phyloP scores from a whole-genome alignment of 331 rosid genomes.

The Erythrophleum ivorense region DNA sequence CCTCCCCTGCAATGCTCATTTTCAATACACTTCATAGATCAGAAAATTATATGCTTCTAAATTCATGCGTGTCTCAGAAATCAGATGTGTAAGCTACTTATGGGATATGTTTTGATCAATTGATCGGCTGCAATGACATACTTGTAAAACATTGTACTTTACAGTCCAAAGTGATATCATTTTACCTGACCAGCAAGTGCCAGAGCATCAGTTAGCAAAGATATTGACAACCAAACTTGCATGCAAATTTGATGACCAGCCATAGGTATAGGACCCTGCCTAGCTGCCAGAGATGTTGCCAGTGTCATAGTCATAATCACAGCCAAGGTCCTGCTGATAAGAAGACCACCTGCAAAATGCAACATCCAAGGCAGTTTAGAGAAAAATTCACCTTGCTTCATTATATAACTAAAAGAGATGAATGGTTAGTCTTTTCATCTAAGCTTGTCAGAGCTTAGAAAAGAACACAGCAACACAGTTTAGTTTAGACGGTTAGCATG shows the following conservation, averaged over 20 bases:
- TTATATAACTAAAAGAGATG: background rate
- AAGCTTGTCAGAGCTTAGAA: background rate
- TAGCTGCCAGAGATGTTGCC: constrained; percentile 71
- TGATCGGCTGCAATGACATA: background rate
- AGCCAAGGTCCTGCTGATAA: constrained; percentile 65
- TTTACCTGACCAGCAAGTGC: constrained; percentile 81
- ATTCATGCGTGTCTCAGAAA: background rate
- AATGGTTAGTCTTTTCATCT: background rate
- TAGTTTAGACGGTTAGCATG: background rate
- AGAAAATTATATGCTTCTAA: background rate
- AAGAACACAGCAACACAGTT: background rate
- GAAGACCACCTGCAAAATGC: constrained; percentile 63
- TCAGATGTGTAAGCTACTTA: background rate
- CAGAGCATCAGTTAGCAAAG: constrained; percentile 74
- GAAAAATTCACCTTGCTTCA: background rate
- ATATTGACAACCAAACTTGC: constrained; percentile 73
- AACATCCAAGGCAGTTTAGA: background rate
- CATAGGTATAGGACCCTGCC: constrained; percentile 70
- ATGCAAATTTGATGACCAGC: constrained; percentile 77
- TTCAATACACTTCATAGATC: background rate
- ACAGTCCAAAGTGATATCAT: background rate
- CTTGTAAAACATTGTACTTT: background rate
- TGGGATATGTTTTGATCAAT: background rate
- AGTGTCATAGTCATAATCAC: constrained; percentile 66
- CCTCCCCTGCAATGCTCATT: background rate